Evolutionary conservation across 257 asterid species (phyloP), one percentile per base, ranked within the genome.

Genomic region (Rauvolfia tetraphylla): DNA sequence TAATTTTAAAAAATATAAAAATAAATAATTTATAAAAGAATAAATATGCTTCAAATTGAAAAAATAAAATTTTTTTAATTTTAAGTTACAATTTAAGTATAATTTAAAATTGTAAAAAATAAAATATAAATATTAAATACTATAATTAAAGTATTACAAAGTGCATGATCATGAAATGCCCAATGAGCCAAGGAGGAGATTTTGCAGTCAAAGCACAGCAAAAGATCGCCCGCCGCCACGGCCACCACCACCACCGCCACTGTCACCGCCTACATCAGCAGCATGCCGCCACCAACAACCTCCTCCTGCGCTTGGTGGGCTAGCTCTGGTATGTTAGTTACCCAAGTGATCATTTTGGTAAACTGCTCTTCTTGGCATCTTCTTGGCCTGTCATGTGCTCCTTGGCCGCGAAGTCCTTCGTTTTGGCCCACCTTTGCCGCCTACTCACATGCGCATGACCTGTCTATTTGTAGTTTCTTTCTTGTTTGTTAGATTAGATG

Each of bases 391-490:
- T 76, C 89, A 87, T 85, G 91, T 85, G 91, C 88, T 31, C 46
- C 76, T 79, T 62, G 82, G 86, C 83, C 78, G 81, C 81, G 82
- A 82, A 80, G 85, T 84, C 85, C 82, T 81, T 79, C 75, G 54
- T 41, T 63, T 56, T 83, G 90, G 67, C 75, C 90, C 85, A 79
- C 34, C 4, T 46, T 71, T 85, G 84, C 88, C 84, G 85, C 72
- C 80, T 74, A 73, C 78, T 82, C 86, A 79, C 90, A 84, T 84
- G 76, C 83, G 34, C 76, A 71, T 87, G 86, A 81, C 79, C 88
- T 84, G 81, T 84, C 87, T 27, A 48, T 31, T 54, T 68, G 58
- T 53, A 34, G 2, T 67, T 39, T 36, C 72, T 63, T 74, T 70
- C 67, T 73, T 18, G 34, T 49, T 48, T 17, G 1, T 67, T 53